Base-by-base conservation (phyloP, 768 basidiomycete genomes). In the Lactarius sp. region DNA sequence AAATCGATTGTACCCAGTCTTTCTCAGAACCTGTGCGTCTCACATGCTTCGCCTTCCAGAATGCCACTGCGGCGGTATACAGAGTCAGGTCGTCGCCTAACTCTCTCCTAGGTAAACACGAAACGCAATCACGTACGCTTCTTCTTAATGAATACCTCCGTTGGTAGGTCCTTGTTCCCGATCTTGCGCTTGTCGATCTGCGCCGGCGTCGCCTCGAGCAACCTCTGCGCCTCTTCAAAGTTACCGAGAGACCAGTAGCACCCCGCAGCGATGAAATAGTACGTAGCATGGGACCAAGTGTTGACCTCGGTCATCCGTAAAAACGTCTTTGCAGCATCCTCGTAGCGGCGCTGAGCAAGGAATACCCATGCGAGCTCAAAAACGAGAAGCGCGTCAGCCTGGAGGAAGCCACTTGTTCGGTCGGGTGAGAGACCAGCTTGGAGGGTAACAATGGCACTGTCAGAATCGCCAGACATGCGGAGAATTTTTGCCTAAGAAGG, bases 311-410 rank as follows among this genome's bases (percentile, higher is more conserved):
- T 85, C 66, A 92, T 76, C 60, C 75, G 77, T 49, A 90, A 67
- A 68, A 92, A 90, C 61, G 78, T 77, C 52, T 87, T 82, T 1
- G 87, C 88, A 1, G 86, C 80, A 65, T 91, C 87, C 65, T 80
- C 74, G 59, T 91, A 90, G 61, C 80, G 77, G 58, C 85, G 74
- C 61, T 87, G 80, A 1, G 83, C 78, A 3, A 92, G 77, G 1
- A 88, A 72, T 16, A 84, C 85, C 90, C 90, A 92, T 0, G 87
- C 88, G 4, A 92, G 78, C 72, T 92, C 90, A 66, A 90, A 92
- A 14, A 83, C 77, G 7, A 92, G 78, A 69, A 91, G 71, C 20
- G 85, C 83, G 71, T 91, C 88, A 0, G 87, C 90, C 71, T 92
- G 88, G 18, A 76, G 78, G 70, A 91, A 92, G 0, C 78, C 77